These are phyloP conservation scores for Athelia sp. DNA, from an alignment of 1,284 basidiomycete genomes.

Conservation along the genomic window DNA sequence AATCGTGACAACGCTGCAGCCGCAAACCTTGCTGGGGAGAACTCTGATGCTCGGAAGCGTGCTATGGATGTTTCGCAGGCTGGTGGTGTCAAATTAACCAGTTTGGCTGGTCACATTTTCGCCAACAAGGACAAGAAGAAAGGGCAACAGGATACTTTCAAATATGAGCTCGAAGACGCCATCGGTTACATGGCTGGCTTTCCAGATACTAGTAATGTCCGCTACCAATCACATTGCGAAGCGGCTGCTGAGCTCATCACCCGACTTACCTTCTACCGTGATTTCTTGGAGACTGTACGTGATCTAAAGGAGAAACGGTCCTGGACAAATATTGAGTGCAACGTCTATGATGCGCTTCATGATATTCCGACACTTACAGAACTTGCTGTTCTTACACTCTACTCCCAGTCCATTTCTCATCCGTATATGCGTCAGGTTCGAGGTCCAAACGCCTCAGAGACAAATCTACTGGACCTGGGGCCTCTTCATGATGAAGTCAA, in stretches of 20 bases:
- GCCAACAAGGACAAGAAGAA: slow-evolving; percentile 30
- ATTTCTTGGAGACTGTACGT: slow-evolving; percentile 16
- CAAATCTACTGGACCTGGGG: slow-evolving; percentile 20
- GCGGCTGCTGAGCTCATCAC: slow-evolving; percentile 5
- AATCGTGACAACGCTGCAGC: slow-evolving; percentile 26
- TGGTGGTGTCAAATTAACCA: slow-evolving; percentile 24
- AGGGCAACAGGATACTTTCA: slow-evolving; percentile 22
- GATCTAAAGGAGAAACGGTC: slow-evolving; percentile 18
- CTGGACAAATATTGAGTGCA: slow-evolving; percentile 24
- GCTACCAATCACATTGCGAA: slow-evolving; percentile 8
- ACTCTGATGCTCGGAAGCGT: slow-evolving; percentile 12
- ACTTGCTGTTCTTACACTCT: slow-evolving; percentile 26
- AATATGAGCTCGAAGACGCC: slow-evolving; percentile 8
- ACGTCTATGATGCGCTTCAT: slow-evolving; percentile 22
- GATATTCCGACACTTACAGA: slow-evolving; percentile 2
- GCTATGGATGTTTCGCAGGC: slow-evolving; percentile 16
- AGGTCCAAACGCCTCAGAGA: slow-evolving; percentile 5
- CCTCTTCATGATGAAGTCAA: slow-evolving; percentile 18
- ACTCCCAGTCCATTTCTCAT: slow-evolving; percentile 21
- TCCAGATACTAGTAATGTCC: slow-evolving; percentile 11
- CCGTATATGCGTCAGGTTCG: slow-evolving; percentile 25
- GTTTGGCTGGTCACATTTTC: slow-evolving; percentile 22
- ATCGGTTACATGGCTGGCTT: slow-evolving; percentile 8
- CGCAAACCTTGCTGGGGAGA: slow-evolving; percentile 4
- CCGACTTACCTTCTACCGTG: slow-evolving; percentile 4